Conservation (phyloP, 2,329 filamentous ascomycete genomes). For the Aureobasidium uvarum region DNA sequence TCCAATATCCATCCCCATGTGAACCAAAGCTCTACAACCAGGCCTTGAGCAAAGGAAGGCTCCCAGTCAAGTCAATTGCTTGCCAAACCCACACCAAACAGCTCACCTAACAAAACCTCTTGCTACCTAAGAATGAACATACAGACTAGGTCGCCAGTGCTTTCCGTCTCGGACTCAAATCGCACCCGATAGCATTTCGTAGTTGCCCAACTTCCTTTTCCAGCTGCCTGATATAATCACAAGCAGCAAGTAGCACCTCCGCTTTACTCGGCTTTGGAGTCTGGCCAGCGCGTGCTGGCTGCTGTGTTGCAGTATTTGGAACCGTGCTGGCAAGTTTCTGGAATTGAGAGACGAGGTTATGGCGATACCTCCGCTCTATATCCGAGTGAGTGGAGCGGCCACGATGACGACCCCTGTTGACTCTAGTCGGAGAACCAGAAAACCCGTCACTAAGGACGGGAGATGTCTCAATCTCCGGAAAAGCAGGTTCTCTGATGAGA, state of each 20-base stretch:
- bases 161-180: not conserved
- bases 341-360: conserved; percentile 7
- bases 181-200: not conserved
- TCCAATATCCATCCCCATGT: too few species aligned
- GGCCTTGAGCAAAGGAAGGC: too few species aligned
- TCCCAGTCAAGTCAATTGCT: too few species aligned
- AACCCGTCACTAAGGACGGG: not conserved
- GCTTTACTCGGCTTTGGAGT: conserved; percentile 11
- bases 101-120: too few species aligned
- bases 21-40: too few species aligned
- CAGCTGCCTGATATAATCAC: conserved; percentile 6
- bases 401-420: not conserved
- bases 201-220: not conserved
- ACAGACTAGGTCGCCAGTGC: not conserved
- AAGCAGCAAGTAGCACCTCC: conserved; percentile 2
- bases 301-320: not conserved
- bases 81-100: too few species aligned
- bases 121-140: too few species aligned
- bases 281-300: conserved; percentile 5
- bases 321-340: not conserved
- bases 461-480: not conserved
- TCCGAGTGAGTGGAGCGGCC: not conserved
- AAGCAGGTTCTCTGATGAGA: not conserved
- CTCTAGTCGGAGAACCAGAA: not conserved
- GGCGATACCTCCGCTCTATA: conserved; percentile 14